phyloP scores from a whole-genome alignment of 1,284 basidiomycete genomes.

The Neonothopanus nambi region DNA sequence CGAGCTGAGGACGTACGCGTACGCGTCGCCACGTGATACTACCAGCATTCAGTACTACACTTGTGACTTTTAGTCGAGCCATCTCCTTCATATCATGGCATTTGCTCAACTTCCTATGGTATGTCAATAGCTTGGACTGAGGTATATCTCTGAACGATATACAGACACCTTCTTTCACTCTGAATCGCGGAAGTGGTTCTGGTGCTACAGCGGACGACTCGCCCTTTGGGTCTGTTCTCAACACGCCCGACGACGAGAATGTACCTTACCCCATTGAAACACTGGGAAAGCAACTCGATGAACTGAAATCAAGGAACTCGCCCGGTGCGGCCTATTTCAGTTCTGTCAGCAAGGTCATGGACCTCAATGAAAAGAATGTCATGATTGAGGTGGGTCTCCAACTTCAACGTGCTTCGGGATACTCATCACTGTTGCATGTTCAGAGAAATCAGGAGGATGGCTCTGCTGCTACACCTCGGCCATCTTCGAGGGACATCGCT shows the following conservation, averaged over 20 bases:
- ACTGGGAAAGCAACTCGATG: constrained; percentile 21
- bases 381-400: neutral
- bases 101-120: constrained; percentile 6
- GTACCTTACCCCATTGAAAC: constrained; percentile 20
- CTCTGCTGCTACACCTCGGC: neutral
- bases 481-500: too few species aligned
- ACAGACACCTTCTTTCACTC: constrained; percentile 2
- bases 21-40: too few species aligned
- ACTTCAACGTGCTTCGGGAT: neutral
- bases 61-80: too few species aligned
- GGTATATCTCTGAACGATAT: neutral
- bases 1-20: too few species aligned
- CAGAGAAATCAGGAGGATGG: neutral
- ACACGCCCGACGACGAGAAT: constrained; percentile 38
- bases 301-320: neutral
- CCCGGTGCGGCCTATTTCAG: too few species aligned
- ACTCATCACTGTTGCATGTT: neutral
- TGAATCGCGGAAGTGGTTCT: constrained; percentile 28
- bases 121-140: neutral
- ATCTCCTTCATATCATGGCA: neutral
- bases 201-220: constrained; percentile 31
- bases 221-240: constrained; percentile 37
- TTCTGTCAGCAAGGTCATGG: neutral
- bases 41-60: too few species aligned
- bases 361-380: neutral